A percentile compares a stretch with the other conserved stretches of the same genome.
phyloP scores from a whole-genome alignment of 1,284 basidiomycete genomes.

The Trichosporon coremiiforme region DNA sequence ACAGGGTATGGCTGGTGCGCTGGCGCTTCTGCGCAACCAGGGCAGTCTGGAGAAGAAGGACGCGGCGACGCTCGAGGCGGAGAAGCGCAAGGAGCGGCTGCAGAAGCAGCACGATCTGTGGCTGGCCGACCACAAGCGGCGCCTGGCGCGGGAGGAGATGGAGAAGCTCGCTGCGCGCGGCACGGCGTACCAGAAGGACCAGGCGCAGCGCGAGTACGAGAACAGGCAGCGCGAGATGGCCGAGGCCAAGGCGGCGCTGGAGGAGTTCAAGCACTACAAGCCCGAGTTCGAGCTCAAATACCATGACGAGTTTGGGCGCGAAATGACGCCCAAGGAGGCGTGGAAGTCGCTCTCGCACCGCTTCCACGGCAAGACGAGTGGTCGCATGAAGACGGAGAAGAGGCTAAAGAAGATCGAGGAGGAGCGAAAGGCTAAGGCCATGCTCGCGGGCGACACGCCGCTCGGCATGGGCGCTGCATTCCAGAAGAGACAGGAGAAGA shows the following conservation, averaged over 20 bases:
- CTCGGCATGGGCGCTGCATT: constrained; percentile 89
- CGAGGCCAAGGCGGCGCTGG: constrained; percentile 79
- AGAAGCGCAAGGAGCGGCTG: constrained; percentile 57
- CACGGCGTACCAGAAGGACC: constrained; percentile 72
- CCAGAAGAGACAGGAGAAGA: constrained; percentile 83
- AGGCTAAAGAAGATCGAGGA: constrained; percentile 89
- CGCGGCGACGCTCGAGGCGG: constrained; percentile 65
- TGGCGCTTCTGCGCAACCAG: constrained; percentile 85
- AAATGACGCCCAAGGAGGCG: constrained; percentile 87
- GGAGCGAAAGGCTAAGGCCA: constrained; percentile 85
- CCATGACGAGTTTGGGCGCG: constrained; percentile 85
- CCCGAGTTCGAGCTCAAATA: constrained; percentile 96
- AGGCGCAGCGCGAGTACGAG: constrained; percentile 91
- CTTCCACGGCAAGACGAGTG: constrained; percentile 93
- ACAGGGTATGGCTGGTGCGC: constrained; percentile 81
- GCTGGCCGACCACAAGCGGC: constrained; percentile 79
- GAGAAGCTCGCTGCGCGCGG: constrained; percentile 74
- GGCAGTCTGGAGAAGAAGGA: constrained; percentile 75
- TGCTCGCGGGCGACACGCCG: constrained; percentile 89
- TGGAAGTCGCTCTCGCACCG: constrained; percentile 94
- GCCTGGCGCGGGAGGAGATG: constrained; percentile 74
- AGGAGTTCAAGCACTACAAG: constrained; percentile 90
- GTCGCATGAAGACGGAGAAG: constrained; percentile 93
- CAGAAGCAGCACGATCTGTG: constrained; percentile 87
- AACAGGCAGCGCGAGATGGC: constrained; percentile 88